These are phyloP conservation scores for Pleurotus citrinopileatus DNA, from an alignment of 768 basidiomycete genomes.

Conservation along the genomic window DNA sequence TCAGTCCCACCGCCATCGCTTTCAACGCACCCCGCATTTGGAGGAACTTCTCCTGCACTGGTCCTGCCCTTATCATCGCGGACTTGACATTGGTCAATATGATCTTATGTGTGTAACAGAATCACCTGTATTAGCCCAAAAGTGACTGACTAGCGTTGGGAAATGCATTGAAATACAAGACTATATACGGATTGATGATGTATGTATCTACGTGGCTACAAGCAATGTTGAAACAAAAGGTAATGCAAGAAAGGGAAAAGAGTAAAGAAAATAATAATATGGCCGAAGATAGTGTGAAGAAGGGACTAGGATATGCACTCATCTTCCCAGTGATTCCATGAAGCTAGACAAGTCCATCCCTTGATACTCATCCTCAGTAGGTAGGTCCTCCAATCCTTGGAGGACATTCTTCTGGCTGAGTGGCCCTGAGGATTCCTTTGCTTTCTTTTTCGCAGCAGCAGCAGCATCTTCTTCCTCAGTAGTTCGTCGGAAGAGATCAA, in stretches of 20 bases:
- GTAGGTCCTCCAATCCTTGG: conserved; percentile 88
- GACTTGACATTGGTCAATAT: too few relatives aligned
- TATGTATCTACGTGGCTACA: conserved; percentile 12
- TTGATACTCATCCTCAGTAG: conserved; percentile 90
- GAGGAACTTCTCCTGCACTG: conserved; percentile 13
- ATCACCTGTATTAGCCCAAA: background rate
- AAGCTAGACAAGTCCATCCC: conserved; percentile 83
- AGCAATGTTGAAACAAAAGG: background rate
- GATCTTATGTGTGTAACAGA: background rate
- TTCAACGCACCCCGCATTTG: conserved; percentile 22
- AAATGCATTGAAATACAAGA: conserved; percentile 11
- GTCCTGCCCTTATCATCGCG: conserved; percentile 12
- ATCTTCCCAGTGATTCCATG: conserved; percentile 78
- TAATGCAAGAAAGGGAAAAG: conserved; percentile 4
- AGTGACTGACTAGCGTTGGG: background rate
- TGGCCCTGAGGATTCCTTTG: conserved; percentile 52
- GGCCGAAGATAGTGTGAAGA: conserved; percentile 18
- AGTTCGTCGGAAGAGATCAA: conserved; percentile 88
- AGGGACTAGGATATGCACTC: conserved; percentile 15
- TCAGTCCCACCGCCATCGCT: conserved; percentile 19
- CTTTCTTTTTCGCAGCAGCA: conserved; percentile 51
- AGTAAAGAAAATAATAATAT: conserved; percentile 25
- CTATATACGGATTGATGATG: conserved; percentile 11
- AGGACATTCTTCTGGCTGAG: conserved; percentile 80
- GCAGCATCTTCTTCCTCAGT: conserved; percentile 71